A percentile compares a stretch with the other conserved stretches of the same genome.
Evolutionary conservation across 352 stramenopile genomes (phyloP).

Genomic region (Phytophthora sp.): DNA sequence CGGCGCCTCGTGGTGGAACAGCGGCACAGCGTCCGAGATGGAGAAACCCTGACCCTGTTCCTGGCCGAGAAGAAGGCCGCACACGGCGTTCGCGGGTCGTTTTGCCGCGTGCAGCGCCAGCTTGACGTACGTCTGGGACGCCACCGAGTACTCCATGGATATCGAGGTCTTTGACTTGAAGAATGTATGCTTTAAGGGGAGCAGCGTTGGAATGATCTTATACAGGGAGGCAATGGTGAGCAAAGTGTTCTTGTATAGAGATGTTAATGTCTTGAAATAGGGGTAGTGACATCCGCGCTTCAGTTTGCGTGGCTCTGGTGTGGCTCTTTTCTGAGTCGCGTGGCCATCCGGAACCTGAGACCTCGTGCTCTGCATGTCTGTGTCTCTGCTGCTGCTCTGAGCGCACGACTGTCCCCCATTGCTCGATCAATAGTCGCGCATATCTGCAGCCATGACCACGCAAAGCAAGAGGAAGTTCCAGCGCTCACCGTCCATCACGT

Average conservation of each 20-base stretch:
- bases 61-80: slow-evolving; percentile 66
- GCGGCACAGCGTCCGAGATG: slow-evolving; percentile 68
- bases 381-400: slow-evolving; percentile 10
- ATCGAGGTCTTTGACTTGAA: slow-evolving; percentile 9
- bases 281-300: slow-evolving; percentile 4
- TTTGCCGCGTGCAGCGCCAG: slow-evolving; percentile 77
- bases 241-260: slow-evolving; percentile 29
- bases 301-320: slow-evolving; percentile 33
- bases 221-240: slow-evolving; percentile 25
- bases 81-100: slow-evolving; percentile 50
- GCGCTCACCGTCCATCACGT: slow-evolving; percentile 57
- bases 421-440: slow-evolving; percentile 1
- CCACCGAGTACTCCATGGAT: slow-evolving; percentile 62
- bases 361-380: slow-evolving; percentile 1
- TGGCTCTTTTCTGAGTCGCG: slow-evolving; percentile 25
- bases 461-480: slow-evolving; percentile 38
- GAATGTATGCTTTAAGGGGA: slow-evolving; percentile 19
- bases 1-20: slow-evolving; percentile 82
- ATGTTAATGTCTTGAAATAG: slow-evolving; percentile 6
- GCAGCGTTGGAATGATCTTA: slow-evolving; percentile 22
- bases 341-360: no score
- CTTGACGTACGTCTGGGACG: slow-evolving; percentile 74
- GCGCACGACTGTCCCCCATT: neutral
- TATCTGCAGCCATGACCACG: slow-evolving; percentile 21
- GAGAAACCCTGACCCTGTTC: slow-evolving; percentile 52